Conservation (phyloP, 352 stramenopile genomes). For the Phytophthora hybrid region DNA sequence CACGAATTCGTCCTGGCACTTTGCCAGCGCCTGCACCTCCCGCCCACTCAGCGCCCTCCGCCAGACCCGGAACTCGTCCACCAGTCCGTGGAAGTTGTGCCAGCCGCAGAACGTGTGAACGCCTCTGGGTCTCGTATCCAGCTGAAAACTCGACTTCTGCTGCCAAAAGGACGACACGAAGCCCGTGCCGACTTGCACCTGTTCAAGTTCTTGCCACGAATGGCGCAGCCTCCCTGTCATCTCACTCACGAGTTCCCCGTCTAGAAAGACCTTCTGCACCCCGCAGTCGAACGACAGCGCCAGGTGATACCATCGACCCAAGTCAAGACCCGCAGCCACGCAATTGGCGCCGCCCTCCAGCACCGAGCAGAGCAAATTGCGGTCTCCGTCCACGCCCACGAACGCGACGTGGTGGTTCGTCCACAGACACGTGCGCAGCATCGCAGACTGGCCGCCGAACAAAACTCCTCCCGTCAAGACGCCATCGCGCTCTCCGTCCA, state of each 20-base stretch:
- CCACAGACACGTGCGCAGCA: slow-evolving; percentile 24
- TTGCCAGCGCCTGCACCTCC: slow-evolving; percentile 8
- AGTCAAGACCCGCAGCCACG: slow-evolving; percentile 9
- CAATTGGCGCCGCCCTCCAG: slow-evolving; percentile 13
- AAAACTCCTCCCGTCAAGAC: slow-evolving; percentile 19
- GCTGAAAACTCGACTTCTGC: slow-evolving; percentile 19
- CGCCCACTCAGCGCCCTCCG: not conserved
- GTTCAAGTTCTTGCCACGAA: slow-evolving; percentile 15
- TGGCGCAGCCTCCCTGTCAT: slow-evolving; percentile 1
- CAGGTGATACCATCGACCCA: slow-evolving; percentile 25
- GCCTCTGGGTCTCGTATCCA: slow-evolving; percentile 7
- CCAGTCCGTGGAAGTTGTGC: slow-evolving; percentile 22
- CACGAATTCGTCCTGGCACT: not conserved
- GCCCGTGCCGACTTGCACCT: slow-evolving; percentile 22
- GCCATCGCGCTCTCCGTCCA: slow-evolving; percentile 20
- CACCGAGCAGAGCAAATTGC: slow-evolving; percentile 24
- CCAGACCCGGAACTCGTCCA: slow-evolving; percentile 18
- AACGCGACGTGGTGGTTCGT: slow-evolving; percentile 24
- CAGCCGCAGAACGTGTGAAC: slow-evolving; percentile 22
- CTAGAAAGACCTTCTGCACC: slow-evolving; percentile 9
- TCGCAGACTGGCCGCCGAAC: slow-evolving; percentile 15
- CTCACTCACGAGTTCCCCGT: slow-evolving; percentile 15
- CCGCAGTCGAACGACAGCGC: slow-evolving; percentile 5
- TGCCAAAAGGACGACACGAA: slow-evolving; percentile 25
- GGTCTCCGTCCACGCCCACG: slow-evolving; percentile 14